phyloP scores from a whole-genome alignment of 352 stramenopile genomes.

The Phytophthora lateralis region DNA sequence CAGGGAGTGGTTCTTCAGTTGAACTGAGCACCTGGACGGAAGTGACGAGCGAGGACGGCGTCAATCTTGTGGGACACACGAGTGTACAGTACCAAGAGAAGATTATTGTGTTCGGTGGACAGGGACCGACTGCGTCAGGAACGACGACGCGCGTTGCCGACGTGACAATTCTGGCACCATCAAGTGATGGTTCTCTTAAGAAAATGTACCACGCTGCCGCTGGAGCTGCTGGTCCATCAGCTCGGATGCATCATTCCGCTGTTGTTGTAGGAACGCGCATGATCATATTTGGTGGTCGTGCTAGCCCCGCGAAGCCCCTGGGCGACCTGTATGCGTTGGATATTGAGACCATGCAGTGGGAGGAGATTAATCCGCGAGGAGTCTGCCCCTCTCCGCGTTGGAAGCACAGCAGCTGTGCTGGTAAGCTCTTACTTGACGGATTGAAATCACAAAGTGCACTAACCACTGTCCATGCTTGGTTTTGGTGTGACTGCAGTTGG shows the following conservation, averaged over 20 bases:
- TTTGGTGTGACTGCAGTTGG: conserved; percentile 44
- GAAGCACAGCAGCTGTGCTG: conserved; percentile 71
- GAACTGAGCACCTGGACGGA: conserved; percentile 33
- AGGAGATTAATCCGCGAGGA: conserved; percentile 33
- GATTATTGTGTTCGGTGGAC: conserved; percentile 75
- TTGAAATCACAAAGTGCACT: not conserved
- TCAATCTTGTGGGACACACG: conserved; percentile 72
- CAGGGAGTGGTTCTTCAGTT: conserved; percentile 7
- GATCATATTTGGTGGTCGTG: conserved; percentile 83
- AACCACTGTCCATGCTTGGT: conserved; percentile 4
- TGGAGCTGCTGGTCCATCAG: conserved; percentile 30
- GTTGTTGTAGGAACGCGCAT: conserved; percentile 57
- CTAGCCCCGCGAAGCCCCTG: conserved; percentile 68
- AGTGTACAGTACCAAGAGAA: conserved; percentile 47
- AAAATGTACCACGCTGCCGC: conserved; percentile 29
- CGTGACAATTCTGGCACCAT: conserved; percentile 41
- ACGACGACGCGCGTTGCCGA: conserved; percentile 67
- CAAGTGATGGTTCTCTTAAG: conserved; percentile 34
- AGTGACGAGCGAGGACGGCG: conserved; percentile 19
- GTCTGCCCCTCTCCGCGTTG: conserved; percentile 58
- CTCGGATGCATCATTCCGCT: conserved; percentile 81
- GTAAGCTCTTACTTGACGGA: conserved; percentile 35
- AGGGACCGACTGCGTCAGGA: conserved; percentile 57
- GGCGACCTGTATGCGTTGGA: conserved; percentile 70
- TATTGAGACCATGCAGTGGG: conserved; percentile 52